Evolutionary conservation across 169 alveolate species (phyloP).

Genomic region (Miamiensis avidus): DNA sequence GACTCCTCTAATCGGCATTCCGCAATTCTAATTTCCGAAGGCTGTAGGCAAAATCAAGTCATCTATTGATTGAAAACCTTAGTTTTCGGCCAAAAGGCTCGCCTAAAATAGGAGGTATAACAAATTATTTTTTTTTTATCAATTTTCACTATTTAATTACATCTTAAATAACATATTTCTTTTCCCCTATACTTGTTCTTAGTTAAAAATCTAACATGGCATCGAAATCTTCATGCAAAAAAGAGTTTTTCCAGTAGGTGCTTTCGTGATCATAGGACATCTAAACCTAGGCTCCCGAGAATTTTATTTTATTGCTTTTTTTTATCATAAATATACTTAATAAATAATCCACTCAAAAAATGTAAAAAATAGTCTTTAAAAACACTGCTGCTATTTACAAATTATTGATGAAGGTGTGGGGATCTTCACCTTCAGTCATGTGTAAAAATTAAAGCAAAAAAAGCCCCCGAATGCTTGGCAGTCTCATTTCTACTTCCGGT

Average conservation of each 20-base stretch:
- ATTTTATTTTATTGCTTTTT: background rate
- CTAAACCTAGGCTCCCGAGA: conserved; percentile 30
- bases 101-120: background rate
- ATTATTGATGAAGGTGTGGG: background rate
- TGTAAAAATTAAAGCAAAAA: background rate
- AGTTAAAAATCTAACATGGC: conserved; percentile 23
- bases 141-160: conserved; percentile 18
- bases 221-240: conserved; percentile 33
- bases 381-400: background rate
- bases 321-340: no score
- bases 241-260: conserved; percentile 23
- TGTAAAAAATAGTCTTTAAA: no score
- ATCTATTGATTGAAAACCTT: background rate
- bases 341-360: no score
- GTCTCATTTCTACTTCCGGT: background rate
- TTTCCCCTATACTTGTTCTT: conserved; percentile 22
- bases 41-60: conserved; percentile 15
- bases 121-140: background rate
- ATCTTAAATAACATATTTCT: conserved; percentile 10
- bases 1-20: conserved; percentile 38
- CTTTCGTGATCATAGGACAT: conserved; percentile 34
- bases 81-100: background rate
- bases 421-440: background rate
- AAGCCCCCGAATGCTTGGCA: background rate
- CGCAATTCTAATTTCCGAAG: conserved; percentile 24